A percentile compares a stretch with the other conserved stretches of the same genome.
These are phyloP conservation scores for Backusella circina DNA, from an alignment of 192 early-diverging fungal species.

Conservation along the genomic window DNA sequence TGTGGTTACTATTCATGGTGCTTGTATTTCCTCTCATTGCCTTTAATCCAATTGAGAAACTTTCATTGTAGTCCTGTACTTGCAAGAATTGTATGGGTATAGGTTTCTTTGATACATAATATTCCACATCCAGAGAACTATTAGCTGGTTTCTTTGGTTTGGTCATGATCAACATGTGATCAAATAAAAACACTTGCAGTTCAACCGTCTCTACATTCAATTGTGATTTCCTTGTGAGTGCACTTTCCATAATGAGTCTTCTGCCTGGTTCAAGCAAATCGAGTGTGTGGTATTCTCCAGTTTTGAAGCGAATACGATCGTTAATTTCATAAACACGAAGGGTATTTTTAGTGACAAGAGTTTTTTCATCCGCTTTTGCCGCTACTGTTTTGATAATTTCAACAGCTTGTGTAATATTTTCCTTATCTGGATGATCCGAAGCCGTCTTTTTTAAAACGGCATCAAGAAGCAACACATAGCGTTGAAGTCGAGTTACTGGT, in stretches of 20 bases:
- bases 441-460: slow-evolving; percentile 82
- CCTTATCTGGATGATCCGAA: slow-evolving; percentile 73
- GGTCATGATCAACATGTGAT: slow-evolving; percentile 79
- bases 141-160: slow-evolving; percentile 45
- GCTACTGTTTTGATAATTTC: slow-evolving; percentile 18
- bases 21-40: slow-evolving; percentile 4
- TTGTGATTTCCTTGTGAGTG: slow-evolving; percentile 46
- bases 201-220: slow-evolving; percentile 55
- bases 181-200: slow-evolving; percentile 81
- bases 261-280: slow-evolving; percentile 66
- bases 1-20: not conserved
- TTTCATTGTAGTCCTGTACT: slow-evolving; percentile 30
- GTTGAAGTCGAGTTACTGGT: slow-evolving; percentile 80
- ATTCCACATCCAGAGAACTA: slow-evolving; percentile 55
- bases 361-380: slow-evolving; percentile 13
- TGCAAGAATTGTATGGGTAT: slow-evolving; percentile 78
- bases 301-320: slow-evolving; percentile 21
- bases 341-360: slow-evolving; percentile 7
- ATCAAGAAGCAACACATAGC: slow-evolving; percentile 81
- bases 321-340: slow-evolving; percentile 22
- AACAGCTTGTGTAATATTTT: slow-evolving; percentile 38
- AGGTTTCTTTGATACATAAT: slow-evolving; percentile 64
- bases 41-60: slow-evolving; percentile 11
- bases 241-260: slow-evolving; percentile 74
- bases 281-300: slow-evolving; percentile 54